Conservation (phyloP, 1,284 basidiomycete genomes). For the Vanrija sp. region DNA sequence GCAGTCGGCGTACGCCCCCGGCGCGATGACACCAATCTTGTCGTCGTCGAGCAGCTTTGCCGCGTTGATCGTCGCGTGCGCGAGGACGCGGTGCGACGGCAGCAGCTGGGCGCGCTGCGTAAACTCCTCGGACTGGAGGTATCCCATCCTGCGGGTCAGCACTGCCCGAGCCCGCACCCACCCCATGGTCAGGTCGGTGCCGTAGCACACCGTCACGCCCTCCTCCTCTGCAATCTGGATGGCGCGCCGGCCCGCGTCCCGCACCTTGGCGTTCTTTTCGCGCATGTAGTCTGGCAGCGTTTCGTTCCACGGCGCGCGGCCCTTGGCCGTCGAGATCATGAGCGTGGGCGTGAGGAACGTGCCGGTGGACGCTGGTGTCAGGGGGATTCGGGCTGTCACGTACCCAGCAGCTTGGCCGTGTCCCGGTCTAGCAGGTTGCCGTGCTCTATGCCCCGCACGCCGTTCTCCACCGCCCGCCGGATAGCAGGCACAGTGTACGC, state of each 20-base stretch:
- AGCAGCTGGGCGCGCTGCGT: conserved; percentile 51
- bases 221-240: conserved; percentile 28
- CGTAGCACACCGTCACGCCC: conserved; percentile 28
- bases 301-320: conserved; percentile 17
- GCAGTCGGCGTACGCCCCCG: conserved; percentile 51
- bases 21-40: conserved; percentile 47
- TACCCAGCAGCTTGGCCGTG: conserved; percentile 23
- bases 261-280: conserved; percentile 21
- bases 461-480: conserved; percentile 33
- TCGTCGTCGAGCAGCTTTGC: conserved; percentile 49
- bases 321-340: conserved; percentile 17
- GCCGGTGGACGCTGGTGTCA: conserved; percentile 45
- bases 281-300: conserved; percentile 14
- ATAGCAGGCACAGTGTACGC: conserved; percentile 35
- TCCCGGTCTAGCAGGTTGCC: conserved; percentile 46
- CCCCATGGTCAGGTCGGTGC: conserved; percentile 7
- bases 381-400: background rate
- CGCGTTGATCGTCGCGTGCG: conserved; percentile 53
- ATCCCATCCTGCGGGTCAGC: conserved; percentile 12
- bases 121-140: conserved; percentile 42
- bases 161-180: background rate
- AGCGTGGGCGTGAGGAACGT: conserved; percentile 54
- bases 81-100: conserved; percentile 46
- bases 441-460: conserved; percentile 53
- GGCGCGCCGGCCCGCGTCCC: conserved; percentile 13